Base-by-base conservation (phyloP, 495 filamentous ascomycete genomes). In the Apiosordaria backusii region DNA sequence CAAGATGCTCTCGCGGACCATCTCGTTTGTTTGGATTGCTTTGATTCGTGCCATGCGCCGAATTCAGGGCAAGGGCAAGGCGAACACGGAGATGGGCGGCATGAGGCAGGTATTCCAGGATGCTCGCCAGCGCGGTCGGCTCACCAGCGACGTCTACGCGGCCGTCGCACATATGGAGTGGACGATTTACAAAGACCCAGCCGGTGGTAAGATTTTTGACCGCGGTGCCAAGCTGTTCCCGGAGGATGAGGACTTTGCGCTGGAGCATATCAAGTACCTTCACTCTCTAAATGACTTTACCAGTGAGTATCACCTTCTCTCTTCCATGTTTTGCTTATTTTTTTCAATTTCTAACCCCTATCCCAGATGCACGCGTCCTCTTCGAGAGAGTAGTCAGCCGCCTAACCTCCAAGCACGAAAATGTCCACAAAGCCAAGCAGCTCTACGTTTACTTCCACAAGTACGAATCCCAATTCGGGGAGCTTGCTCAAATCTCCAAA, bases 181-280 rank as follows among this genome's bases (percentile, higher is more conserved):
- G 76, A 88, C 93, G 71, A 95, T 95, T 69, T 99, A 99, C 76
- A 93, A 96, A 71, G 95, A 98, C 65, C 86, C 87, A 3, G 90
- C 93, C 0, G 94, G 92, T 5, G 90, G 89, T 29, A 96, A 92
- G 77, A 97, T 99, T 63, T 98, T 97, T 73, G 96, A 99, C 68
- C 87, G 93, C 27, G 95, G 96, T 50, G 87, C 93, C 57, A 94
- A 90, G 70, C 82, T 99, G 1, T 98, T 97, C 74, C 92, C 93
- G 0, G 89, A 95, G 21, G 93, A 97, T 70, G 94, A 96, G 72
- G 81, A 86, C 60, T 98, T 97, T 77, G 89, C 93, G 7, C 82
- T 98, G 50, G 93, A 97, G 74, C 97, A 98, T 72, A 79, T 98
- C 72, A 97, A 97, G 79, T 93, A 97, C 79, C 82, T 98, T 58